These are phyloP conservation scores for Phytophthora quininea DNA, from an alignment of 352 stramenopile genomes.

Conservation along the genomic window DNA sequence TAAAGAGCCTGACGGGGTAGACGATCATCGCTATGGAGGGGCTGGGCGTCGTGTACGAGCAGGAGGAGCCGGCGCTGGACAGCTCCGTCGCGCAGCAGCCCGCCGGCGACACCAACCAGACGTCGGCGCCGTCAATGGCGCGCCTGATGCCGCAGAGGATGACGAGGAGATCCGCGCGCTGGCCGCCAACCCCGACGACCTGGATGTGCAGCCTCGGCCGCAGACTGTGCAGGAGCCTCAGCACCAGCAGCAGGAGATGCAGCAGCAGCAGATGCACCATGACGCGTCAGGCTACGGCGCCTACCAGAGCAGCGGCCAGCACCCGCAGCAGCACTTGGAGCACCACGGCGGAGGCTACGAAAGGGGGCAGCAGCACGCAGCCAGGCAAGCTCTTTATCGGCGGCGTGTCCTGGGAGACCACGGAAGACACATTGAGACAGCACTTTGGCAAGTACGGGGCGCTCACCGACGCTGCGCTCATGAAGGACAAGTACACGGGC, in stretches of 20 bases:
- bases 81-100: constrained; percentile 14
- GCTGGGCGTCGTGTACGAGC: constrained; percentile 77
- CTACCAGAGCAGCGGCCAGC: constrained; percentile 44
- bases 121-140: not conserved
- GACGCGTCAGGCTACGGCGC: constrained; percentile 26
- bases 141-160: constrained; percentile 43
- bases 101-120: constrained; percentile 7
- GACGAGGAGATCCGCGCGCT: constrained; percentile 76
- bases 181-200: constrained; percentile 62
- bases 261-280: constrained; percentile 32
- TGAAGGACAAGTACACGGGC: constrained; percentile 94
- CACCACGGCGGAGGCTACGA: constrained; percentile 38
- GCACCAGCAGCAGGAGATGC: not conserved
- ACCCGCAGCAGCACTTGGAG: constrained; percentile 58
- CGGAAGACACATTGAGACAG: constrained; percentile 87
- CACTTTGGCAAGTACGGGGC: constrained; percentile 91
- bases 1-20: constrained; percentile 20
- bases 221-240: constrained; percentile 4
- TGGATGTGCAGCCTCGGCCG: constrained; percentile 20
- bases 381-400: constrained; percentile 92
- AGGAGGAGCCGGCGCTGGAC: constrained; percentile 60
- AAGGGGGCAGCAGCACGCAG: constrained; percentile 32
- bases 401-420: constrained; percentile 93
- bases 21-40: constrained; percentile 59
- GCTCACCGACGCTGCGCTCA: constrained; percentile 88